Conservation (phyloP, 1,284 basidiomycete genomes). For the Cystobasidium slooffiae region DNA sequence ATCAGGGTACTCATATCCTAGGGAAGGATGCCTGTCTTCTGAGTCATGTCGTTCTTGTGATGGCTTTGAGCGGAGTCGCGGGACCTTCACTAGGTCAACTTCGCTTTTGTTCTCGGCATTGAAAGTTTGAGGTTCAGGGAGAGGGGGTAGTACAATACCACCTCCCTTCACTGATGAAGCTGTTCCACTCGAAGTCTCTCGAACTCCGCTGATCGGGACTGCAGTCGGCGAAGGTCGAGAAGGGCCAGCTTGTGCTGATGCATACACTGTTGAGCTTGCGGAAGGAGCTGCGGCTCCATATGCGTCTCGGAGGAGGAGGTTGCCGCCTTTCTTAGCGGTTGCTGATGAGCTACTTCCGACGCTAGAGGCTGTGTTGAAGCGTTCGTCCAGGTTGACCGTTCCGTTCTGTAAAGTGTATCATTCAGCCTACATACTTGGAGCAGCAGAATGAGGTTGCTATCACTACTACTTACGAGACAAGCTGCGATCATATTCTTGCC, state of each 20-base stretch:
- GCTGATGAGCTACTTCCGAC: background rate
- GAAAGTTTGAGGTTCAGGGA: background rate
- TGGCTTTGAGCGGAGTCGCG: background rate
- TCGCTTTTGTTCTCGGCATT: too few relatives aligned
- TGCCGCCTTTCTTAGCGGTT: constrained; percentile 14
- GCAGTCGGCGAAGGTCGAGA: too few relatives aligned
- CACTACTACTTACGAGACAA: constrained; percentile 22
- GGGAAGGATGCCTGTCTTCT: too few relatives aligned
- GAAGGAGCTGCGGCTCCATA: background rate
- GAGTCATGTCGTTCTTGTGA: too few relatives aligned
- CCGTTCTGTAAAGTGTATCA: constrained; percentile 5
- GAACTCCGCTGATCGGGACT: too few relatives aligned
- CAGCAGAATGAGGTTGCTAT: background rate
- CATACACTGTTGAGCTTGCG: background rate
- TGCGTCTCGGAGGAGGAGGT: constrained; percentile 25
- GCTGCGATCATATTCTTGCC: constrained; percentile 42
- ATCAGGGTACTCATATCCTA: too few relatives aligned
- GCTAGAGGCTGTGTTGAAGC: background rate
- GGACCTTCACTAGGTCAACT: background rate
- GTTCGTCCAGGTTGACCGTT: constrained; percentile 22
- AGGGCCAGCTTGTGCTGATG: background rate
- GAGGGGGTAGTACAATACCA: background rate
- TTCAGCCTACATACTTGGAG: background rate
- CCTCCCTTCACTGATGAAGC: too few relatives aligned
- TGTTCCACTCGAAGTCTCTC: too few relatives aligned